Conservation (phyloP, 1,139 yeast species). For the Pichia sp. region DNA sequence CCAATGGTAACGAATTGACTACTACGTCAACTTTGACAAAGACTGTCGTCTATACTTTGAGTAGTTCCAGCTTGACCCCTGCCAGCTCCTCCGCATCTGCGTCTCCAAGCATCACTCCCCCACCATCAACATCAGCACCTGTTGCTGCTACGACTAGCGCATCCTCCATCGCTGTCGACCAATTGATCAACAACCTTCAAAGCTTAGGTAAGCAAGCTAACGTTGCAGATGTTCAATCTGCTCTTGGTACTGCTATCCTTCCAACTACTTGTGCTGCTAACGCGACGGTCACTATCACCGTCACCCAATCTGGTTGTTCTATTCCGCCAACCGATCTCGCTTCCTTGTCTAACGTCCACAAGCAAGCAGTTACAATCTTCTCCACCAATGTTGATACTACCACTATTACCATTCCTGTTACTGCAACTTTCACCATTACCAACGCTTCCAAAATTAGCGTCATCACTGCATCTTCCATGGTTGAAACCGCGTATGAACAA, state of each 20-base stretch:
- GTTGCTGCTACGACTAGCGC: conserved; percentile 3
- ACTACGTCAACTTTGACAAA: conserved; percentile 27
- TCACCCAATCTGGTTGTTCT: conserved; percentile 11
- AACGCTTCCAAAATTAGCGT: conserved; percentile 22
- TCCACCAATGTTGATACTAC: conserved; percentile 14
- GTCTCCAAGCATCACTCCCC: conserved; percentile 1
- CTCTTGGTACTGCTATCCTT: conserved; percentile 6
- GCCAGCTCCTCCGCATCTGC: conserved; percentile 5
- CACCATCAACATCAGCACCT: conserved; percentile 10
- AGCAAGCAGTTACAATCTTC: conserved; percentile 7
- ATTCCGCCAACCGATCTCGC: conserved; percentile 6
- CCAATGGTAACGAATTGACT: conserved; percentile 17
- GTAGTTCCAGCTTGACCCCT: conserved; percentile 1
- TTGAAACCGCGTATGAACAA: conserved; percentile 23
- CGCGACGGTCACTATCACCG: conserved; percentile 19
- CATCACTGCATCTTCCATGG: conserved; percentile 24
- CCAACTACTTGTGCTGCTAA: conserved; percentile 9
- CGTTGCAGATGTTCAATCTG: conserved; percentile 7
- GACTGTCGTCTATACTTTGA: conserved; percentile 20
- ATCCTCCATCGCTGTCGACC: not conserved
- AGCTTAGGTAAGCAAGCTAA: conserved; percentile 7
- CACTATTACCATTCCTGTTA: conserved; percentile 25
- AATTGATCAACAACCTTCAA: conserved; percentile 1
- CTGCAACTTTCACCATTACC: conserved; percentile 26
- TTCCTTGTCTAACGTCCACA: conserved; percentile 1